These are phyloP conservation scores for Russula lepida DNA, from an alignment of 768 basidiomycete species.

Conservation along the genomic window DNA sequence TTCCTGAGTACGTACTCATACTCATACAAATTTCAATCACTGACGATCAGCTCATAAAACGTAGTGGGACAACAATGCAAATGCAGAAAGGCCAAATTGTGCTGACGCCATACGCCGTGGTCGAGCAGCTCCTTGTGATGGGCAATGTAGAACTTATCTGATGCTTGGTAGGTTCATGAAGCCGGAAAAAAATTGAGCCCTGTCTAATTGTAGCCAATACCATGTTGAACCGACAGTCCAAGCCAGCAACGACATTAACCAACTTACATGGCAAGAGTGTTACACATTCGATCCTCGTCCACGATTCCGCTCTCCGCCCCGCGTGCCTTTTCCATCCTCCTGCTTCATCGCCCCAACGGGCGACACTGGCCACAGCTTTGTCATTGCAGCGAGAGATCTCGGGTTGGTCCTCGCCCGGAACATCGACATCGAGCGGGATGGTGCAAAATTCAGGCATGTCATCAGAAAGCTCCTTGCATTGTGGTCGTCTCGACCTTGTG, in stretches of 20 bases:
- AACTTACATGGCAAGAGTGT: neutral
- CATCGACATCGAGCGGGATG: constrained; percentile 58
- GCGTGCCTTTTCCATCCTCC: constrained; percentile 35
- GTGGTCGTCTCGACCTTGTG: constrained; percentile 72
- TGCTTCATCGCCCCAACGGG: constrained; percentile 29
- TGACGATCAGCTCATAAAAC: neutral
- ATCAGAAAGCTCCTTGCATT: constrained; percentile 60
- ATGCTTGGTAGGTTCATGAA: constrained; percentile 19
- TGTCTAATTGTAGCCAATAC: neutral
- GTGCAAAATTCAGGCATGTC: constrained; percentile 79
- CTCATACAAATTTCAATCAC: neutral
- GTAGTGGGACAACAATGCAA: constrained; percentile 61
- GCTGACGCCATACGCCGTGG: constrained; percentile 63
- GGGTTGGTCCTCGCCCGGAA: constrained; percentile 50
- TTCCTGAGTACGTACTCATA: constrained; percentile 54
- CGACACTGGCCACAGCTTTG: constrained; percentile 36
- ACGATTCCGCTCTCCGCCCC: constrained; percentile 26
- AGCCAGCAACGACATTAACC: neutral
- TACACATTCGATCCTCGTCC: constrained; percentile 26
- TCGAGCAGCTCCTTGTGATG: constrained; percentile 63
- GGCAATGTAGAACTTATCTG: constrained; percentile 75
- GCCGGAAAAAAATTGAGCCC: neutral
- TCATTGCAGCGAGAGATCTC: constrained; percentile 43
- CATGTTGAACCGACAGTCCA: neutral
- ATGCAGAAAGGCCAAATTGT: constrained; percentile 80